Evolutionary conservation across 2,329 filamentous ascomycete genomes (phyloP), one percentile per base, ranked within the genome.

Genomic region (Talaromyces funiculosus): DNA sequence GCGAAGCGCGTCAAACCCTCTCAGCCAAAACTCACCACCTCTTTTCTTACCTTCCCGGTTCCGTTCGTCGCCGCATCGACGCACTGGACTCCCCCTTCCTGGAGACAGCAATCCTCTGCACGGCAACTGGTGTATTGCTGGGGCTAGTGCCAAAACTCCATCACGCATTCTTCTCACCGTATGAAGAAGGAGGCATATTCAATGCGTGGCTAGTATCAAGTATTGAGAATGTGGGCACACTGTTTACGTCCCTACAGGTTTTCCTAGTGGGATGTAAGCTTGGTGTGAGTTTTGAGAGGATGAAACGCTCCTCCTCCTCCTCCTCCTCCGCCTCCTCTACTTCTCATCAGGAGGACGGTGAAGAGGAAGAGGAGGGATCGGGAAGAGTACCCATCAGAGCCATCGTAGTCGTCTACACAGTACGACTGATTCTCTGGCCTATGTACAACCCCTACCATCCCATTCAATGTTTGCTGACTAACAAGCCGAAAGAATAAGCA

Each of bases 251-350:
- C 0, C 73, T 87, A 26, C 87, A 87, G 31, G 83, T 89, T 16
- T 80, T 89, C 16, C 80, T 89, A 0, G 85, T 87, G 0, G 86
- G 87, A 1, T 83, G 87, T n/a, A 86, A 86, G 64, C 78, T 89
- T 1, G 84, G 81, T 59, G 79, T 79, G 22, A 80, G 82, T 16
- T 74, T 84, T 64, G 69, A 77, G 60, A 75, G 75, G 61, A 78
- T 80, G 67, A 79, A 78, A 64, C 67, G 64, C 22, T 57, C 47
- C 16, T 31, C 47, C 7, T 53, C 49, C 16, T 18, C 10, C 24
- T 42, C 37, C 22, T 10, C 37, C 26, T 10, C 14, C 14, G 9
- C 42, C 8, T 33, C 31, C n/a, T n/a, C n/a, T n/a, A n/a, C n/a
- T 33, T 33, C 31, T 10, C 31, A 10, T 4, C n/a, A 43, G 20